Percentiles rank a stretch among this genome's conserved stretches.
Evolutionary conservation across 2,329 filamentous ascomycete genomes (phyloP).

Genomic region (Teratosphaeria zuluensis): DNA sequence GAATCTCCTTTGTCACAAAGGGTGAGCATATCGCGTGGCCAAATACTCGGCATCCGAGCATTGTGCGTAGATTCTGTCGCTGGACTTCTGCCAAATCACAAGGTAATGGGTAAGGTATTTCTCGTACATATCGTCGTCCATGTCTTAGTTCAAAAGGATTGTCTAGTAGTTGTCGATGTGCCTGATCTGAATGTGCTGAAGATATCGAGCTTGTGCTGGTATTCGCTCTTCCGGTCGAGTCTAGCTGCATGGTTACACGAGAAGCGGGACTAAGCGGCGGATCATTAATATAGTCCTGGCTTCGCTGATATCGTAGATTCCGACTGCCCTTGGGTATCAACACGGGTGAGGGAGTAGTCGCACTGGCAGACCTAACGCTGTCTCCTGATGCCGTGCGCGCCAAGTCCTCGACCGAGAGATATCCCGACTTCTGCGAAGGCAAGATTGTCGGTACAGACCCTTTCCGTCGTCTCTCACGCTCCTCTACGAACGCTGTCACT

Average conservation of each 20-base stretch:
- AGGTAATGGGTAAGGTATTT: conserved; percentile 76
- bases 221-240: not conserved
- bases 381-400: conserved; percentile 2
- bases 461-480: conserved; percentile 2
- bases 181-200: conserved; percentile 7
- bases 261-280: not conserved
- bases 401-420: conserved; percentile 1
- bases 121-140: conserved; percentile 73
- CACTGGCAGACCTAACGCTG: not conserved
- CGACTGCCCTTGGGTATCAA: not conserved
- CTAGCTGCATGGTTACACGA: conserved; percentile 2
- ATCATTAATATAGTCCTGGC: conserved; percentile 1
- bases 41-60: conserved; percentile 72
- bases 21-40: conserved; percentile 70
- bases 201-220: conserved; percentile 7
- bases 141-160: conserved; percentile 49
- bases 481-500: conserved; percentile 7
- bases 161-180: conserved; percentile 3
- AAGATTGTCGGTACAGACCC: not conserved
- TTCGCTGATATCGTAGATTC: not conserved
- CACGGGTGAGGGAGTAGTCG: not conserved
- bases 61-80: conserved; percentile 73
- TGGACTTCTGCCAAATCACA: conserved; percentile 81
- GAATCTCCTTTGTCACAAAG: conserved; percentile 55
- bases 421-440: not conserved